phyloP scores from a whole-genome alignment of 2,329 filamentous ascomycete species.

The Malbranchea zuffiana region DNA sequence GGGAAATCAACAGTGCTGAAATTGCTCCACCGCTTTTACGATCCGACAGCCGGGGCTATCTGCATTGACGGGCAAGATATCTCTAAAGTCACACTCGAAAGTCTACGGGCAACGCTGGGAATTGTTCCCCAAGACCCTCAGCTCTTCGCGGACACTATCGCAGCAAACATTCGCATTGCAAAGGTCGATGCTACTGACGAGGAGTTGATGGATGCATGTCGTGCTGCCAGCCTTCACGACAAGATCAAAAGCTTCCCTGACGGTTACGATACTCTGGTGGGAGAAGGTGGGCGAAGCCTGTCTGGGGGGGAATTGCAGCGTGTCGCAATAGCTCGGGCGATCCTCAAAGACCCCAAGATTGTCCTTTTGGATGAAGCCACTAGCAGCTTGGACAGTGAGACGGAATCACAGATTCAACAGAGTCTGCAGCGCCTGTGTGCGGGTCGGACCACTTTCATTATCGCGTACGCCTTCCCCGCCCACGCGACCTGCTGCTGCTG shows the following conservation, averaged over 20 bases:
- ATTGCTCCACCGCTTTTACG: constrained; percentile 44
- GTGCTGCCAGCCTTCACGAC: constrained; percentile 51
- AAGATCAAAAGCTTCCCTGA: constrained; percentile 49
- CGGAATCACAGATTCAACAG: constrained; percentile 36
- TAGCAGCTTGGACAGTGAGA: constrained; percentile 38
- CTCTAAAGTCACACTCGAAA: constrained; percentile 47
- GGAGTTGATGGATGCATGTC: constrained; percentile 50
- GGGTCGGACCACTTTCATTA: constrained; percentile 42
- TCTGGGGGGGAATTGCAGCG: constrained; percentile 43
- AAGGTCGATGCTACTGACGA: constrained; percentile 47
- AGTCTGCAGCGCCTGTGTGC: constrained; percentile 37
- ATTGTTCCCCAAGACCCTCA: constrained; percentile 54
- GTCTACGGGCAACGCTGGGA: constrained; percentile 48
- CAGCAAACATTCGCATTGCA: constrained; percentile 54
- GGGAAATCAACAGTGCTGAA: constrained; percentile 47
- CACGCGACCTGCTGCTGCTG: constrained; percentile 5
- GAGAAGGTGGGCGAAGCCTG: constrained; percentile 40
- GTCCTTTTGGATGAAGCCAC: constrained; percentile 42
- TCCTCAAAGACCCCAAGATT: constrained; percentile 33
- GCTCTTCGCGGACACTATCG: constrained; percentile 53
- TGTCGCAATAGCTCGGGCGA: constrained; percentile 31
- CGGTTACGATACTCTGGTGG: constrained; percentile 39
- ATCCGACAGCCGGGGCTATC: constrained; percentile 39
- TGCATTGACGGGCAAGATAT: constrained; percentile 46
- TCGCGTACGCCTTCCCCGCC: constrained; percentile 37